A percentile compares a stretch with the other conserved stretches of the same genome.
Conservation (phyloP, 805 yeast genomes). For the Ogataea nonfermentans region DNA sequence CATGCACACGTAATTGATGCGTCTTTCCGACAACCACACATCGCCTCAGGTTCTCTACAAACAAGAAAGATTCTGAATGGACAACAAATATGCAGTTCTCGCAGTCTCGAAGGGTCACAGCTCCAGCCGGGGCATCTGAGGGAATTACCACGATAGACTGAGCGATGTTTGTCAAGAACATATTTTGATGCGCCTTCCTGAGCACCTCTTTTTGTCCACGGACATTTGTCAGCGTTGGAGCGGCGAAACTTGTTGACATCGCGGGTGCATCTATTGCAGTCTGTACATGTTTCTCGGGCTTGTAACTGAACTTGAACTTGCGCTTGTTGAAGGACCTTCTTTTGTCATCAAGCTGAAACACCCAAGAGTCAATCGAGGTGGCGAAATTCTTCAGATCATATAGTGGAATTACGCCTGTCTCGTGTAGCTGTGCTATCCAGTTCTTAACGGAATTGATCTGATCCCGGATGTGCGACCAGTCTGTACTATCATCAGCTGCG, state of each 20-base stretch:
- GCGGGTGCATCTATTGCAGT: neutral
- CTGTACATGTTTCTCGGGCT: constrained; percentile 9
- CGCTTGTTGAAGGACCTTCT: constrained; percentile 16
- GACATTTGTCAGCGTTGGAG: constrained; percentile 12
- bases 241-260: neutral
- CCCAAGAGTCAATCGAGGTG: constrained; percentile 19
- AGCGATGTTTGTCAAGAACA: constrained; percentile 13
- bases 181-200: neutral
- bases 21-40: constrained; percentile 21
- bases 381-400: constrained; percentile 28
- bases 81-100: constrained; percentile 16
- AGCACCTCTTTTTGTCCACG: neutral
- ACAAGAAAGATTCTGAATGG: constrained; percentile 23
- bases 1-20: constrained; percentile 31
- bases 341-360: constrained; percentile 20
- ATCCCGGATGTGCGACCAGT: constrained; percentile 6
- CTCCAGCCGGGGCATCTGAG: constrained; percentile 9
- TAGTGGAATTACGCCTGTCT: constrained; percentile 20
- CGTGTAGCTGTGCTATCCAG: constrained; percentile 18
- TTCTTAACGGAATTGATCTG: constrained; percentile 18
- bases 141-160: constrained; percentile 17
- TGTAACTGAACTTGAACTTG: constrained; percentile 24
- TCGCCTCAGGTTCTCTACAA: constrained; percentile 13
- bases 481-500: constrained; percentile 1
- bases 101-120: constrained; percentile 23